Percentiles rank a stretch among this genome's conserved stretches.
Evolutionary conservation across 768 basidiomycete species (phyloP).

Genomic region (Agrocybe chaxingu): DNA sequence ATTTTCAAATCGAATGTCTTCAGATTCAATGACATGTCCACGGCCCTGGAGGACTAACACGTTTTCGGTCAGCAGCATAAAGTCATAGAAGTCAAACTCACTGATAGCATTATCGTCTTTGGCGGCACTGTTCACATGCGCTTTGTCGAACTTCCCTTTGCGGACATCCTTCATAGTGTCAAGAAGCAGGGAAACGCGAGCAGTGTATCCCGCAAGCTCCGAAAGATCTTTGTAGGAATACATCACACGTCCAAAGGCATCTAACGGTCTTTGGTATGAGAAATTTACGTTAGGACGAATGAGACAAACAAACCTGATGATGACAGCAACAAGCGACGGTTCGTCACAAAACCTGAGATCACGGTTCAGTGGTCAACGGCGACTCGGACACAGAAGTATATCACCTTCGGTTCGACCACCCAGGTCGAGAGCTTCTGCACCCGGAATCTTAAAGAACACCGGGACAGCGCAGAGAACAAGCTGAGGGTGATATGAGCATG

Average conservation of each 20-base stretch:
- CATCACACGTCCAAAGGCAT: conserved; percentile 95
- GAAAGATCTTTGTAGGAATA: conserved; percentile 96
- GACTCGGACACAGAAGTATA: conserved; percentile 1
- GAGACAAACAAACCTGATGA: conserved; percentile 53
- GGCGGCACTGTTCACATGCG: conserved; percentile 70
- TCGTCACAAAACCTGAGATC: conserved; percentile 90
- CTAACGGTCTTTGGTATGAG: conserved; percentile 29
- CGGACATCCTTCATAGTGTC: conserved; percentile 89
- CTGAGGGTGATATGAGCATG: conserved; percentile 29
- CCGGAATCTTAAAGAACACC: conserved; percentile 86
- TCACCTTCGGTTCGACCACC: conserved; percentile 88
- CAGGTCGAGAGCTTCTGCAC: conserved; percentile 61
- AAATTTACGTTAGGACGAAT: background rate
- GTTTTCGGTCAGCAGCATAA: background rate
- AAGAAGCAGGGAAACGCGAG: conserved; percentile 83
- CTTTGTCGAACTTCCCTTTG: conserved; percentile 84
- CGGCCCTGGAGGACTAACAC: conserved; percentile 69
- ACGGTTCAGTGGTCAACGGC: background rate
- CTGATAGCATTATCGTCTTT: conserved; percentile 74
- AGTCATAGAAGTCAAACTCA: conserved; percentile 31
- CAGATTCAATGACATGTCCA: conserved; percentile 77
- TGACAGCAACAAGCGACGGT: conserved; percentile 84
- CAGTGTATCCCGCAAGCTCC: conserved; percentile 94
- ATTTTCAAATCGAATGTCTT: conserved; percentile 87
- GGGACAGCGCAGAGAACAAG: conserved; percentile 89